Evolutionary conservation across 192 early-diverging fungal species (phyloP).

Genomic region (Thamnidium elegans): DNA sequence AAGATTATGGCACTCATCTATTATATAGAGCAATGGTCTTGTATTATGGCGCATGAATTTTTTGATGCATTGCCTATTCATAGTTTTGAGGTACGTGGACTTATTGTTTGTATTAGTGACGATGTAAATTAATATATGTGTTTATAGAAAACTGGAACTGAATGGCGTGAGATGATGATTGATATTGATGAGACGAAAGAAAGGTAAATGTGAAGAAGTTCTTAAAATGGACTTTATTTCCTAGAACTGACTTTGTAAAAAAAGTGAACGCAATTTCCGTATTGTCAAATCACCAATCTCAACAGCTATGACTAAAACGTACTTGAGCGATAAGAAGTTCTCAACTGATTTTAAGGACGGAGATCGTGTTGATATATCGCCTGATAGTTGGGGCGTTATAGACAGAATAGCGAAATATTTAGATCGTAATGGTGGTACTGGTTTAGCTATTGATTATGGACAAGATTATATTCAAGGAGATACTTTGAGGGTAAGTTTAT

Average conservation of each 20-base stretch:
- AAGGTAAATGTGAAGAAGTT: slow-evolving; percentile 30
- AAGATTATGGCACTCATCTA: too few species aligned
- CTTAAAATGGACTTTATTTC: not conserved
- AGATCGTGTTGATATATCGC: slow-evolving; percentile 79
- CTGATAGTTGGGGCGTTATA: slow-evolving; percentile 69
- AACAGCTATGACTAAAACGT: slow-evolving; percentile 53
- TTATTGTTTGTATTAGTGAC: not conserved
- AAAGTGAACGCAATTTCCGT: slow-evolving; percentile 73
- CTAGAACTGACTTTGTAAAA: not conserved
- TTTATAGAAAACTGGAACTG: slow-evolving; percentile 63
- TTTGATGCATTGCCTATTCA: slow-evolving; percentile 95
- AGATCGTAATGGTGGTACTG: slow-evolving; percentile 62
- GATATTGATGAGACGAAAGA: slow-evolving; percentile 70
- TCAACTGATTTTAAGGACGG: slow-evolving; percentile 59
- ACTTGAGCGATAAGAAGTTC: slow-evolving; percentile 40
- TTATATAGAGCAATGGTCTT: slow-evolving; percentile 48
- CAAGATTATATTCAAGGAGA: slow-evolving; percentile 69
- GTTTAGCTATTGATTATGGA: slow-evolving; percentile 89
- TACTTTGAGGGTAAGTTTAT: slow-evolving; percentile 50
- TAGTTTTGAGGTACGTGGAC: slow-evolving; percentile 64
- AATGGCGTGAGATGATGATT: slow-evolving; percentile 89
- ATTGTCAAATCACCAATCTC: slow-evolving; percentile 62
- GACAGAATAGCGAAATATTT: slow-evolving; percentile 71
- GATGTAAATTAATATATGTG: not conserved
- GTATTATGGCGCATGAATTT: slow-evolving; percentile 93